Evolutionary conservation across 192 early-diverging fungal species (phyloP).

Genomic region (Chytriomyces confervae): DNA sequence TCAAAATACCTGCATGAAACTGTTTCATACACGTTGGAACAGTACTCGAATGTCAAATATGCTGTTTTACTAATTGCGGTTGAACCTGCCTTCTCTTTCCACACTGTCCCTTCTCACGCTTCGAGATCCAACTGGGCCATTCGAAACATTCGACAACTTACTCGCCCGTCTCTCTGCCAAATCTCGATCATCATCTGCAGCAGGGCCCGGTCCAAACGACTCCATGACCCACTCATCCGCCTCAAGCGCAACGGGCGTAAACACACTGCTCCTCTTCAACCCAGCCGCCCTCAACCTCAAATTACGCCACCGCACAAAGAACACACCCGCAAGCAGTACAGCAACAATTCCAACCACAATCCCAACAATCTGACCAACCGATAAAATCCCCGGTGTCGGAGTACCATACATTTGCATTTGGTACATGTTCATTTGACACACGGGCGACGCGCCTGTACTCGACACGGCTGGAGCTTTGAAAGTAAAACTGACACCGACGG

Average conservation of each 20-base stretch:
- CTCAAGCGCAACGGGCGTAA: not conserved
- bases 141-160: too few relatives aligned
- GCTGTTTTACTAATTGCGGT: too few relatives aligned
- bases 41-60: too few relatives aligned
- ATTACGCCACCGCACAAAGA: conserved; percentile 1
- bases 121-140: too few relatives aligned
- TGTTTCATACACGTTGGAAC: too few relatives aligned
- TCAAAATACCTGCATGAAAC: too few relatives aligned
- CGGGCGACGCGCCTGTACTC: not conserved
- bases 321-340: not conserved
- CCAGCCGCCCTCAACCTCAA: not conserved
- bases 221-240: conserved; percentile 4
- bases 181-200: too few relatives aligned
- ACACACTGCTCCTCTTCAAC: too few relatives aligned
- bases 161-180: too few relatives aligned
- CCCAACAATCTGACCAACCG: not conserved
- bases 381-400: conserved; percentile 3
- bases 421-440: conserved; percentile 25
- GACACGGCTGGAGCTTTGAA: not conserved
- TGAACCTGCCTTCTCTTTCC: too few relatives aligned
- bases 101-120: too few relatives aligned
- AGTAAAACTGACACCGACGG: not conserved
- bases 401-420: conserved; percentile 17
- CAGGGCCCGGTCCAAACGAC: not conserved
- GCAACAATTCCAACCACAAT: conserved; percentile 4